Conservation (phyloP, 148 eudicot species). For the Diospyros kaki region DNA sequence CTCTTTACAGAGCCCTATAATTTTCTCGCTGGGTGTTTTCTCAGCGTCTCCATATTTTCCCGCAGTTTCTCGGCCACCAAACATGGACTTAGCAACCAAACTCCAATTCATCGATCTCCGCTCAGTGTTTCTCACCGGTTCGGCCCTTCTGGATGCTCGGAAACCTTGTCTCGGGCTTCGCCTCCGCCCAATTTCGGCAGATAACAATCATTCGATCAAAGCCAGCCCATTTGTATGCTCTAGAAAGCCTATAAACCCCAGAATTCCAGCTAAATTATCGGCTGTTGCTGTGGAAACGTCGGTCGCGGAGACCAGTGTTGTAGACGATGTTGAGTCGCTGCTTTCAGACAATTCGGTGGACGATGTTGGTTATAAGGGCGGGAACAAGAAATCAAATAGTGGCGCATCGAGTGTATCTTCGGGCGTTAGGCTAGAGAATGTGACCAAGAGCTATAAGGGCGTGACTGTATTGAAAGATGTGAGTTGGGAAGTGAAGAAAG, state of each 20-base stretch:
- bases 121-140: conserved; percentile 37
- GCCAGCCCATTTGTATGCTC: conserved; percentile 1
- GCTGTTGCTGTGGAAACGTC: conserved; percentile 49
- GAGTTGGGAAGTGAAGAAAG: conserved; percentile 92
- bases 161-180: conserved; percentile 32
- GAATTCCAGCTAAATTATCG: conserved; percentile 37
- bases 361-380: conserved; percentile 28
- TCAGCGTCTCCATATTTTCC: background rate
- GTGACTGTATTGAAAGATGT: conserved; percentile 76
- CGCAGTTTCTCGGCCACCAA: background rate
- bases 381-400: conserved; percentile 34
- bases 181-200: conserved; percentile 22
- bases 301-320: conserved; percentile 24
- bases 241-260: conserved; percentile 21
- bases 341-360: conserved; percentile 42
- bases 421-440: conserved; percentile 80
- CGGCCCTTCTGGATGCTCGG: conserved; percentile 22
- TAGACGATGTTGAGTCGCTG: conserved; percentile 68
- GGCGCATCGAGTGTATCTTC: conserved; percentile 91
- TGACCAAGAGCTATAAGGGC: conserved; percentile 76
- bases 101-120: conserved; percentile 39
- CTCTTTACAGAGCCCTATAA: background rate
- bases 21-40: background rate
- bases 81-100: conserved; percentile 43
- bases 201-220: conserved; percentile 18